A percentile compares a stretch with the other conserved stretches of the same genome.
These are phyloP conservation scores for Yarrowia yakushimensis DNA, from an alignment of 805 yeast genomes.

Conservation along the genomic window DNA sequence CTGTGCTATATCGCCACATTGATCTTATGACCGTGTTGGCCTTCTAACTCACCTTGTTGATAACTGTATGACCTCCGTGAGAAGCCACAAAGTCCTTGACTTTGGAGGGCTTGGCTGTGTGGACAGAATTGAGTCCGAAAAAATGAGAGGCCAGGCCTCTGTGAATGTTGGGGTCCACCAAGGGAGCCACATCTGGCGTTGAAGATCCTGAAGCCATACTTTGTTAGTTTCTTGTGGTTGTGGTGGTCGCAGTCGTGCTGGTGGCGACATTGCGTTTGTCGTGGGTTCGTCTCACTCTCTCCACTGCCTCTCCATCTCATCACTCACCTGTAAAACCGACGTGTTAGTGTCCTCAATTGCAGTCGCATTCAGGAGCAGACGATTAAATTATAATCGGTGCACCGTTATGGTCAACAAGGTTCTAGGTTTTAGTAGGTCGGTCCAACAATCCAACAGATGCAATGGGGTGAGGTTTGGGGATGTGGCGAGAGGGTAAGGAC, in stretches of 20 bases:
- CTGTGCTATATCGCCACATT: too few species aligned
- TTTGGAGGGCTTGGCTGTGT: conserved; percentile 62
- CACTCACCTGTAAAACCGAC: conserved; percentile 23
- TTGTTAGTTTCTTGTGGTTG: background rate
- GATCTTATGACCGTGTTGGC: too few species aligned
- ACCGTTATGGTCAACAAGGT: conserved; percentile 25
- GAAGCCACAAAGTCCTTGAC: conserved; percentile 80
- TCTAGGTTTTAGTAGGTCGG: conserved; percentile 20
- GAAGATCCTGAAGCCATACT: conserved; percentile 26
- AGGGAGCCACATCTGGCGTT: conserved; percentile 23
- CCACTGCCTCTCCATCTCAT: too few species aligned
- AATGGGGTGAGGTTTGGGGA: conserved; percentile 9
- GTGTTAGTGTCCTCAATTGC: conserved; percentile 16
- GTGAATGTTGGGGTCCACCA: conserved; percentile 27
- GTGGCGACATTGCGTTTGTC: background rate
- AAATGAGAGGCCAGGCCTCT: conserved; percentile 62
- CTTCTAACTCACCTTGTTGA: conserved; percentile 55
- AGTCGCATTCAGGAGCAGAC: conserved; percentile 24
- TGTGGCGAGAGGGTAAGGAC: background rate
- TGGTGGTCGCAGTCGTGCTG: background rate
- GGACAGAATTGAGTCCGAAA: conserved; percentile 75
- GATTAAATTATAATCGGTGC: conserved; percentile 17
- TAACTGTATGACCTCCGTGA: conserved; percentile 94
- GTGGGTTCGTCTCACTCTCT: too few species aligned
- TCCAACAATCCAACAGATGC: conserved; percentile 25